Percentiles rank a stretch among this genome's conserved stretches.
Conservation (phyloP, 106 monocot species). For the Posidonia australis region DNA sequence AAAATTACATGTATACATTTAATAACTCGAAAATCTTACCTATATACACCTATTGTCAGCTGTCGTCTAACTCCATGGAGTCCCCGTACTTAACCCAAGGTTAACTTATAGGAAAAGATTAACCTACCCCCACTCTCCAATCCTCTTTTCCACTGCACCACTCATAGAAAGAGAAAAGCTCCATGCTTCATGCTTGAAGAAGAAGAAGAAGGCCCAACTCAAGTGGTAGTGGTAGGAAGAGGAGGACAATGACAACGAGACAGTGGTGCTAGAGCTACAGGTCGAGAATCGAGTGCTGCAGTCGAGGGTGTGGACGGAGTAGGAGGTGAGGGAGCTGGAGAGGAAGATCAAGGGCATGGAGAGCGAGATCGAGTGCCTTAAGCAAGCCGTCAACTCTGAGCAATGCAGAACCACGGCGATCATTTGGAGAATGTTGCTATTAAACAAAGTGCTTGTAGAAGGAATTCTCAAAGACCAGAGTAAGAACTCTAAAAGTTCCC, state of each 20-base stretch:
- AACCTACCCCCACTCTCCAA: no score
- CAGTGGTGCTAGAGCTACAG: slow-evolving; percentile 27
- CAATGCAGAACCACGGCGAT: neutral
- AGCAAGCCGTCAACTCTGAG: slow-evolving; percentile 6
- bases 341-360: slow-evolving; percentile 37
- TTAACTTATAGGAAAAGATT: no score
- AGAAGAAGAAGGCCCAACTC: no score
- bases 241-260: no score
- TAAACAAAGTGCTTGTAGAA: no score
- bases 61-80: no score
- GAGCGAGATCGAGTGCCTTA: slow-evolving; percentile 34
- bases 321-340: slow-evolving; percentile 23
- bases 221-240: no score
- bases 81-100: no score
- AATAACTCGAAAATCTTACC: no score
- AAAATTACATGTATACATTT: no score
- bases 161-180: neutral
- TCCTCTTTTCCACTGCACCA: neutral
- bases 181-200: neutral
- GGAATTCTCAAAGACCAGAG: neutral
- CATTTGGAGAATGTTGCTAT: neutral
- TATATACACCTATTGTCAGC: no score
- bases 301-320: slow-evolving; percentile 10
- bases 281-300: slow-evolving; percentile 31
- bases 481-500: slow-evolving; percentile 39